Percentiles rank a stretch among this genome's conserved stretches.
Conservation (phyloP, 164 flowering plant species). For the Magnolia officinalis region DNA sequence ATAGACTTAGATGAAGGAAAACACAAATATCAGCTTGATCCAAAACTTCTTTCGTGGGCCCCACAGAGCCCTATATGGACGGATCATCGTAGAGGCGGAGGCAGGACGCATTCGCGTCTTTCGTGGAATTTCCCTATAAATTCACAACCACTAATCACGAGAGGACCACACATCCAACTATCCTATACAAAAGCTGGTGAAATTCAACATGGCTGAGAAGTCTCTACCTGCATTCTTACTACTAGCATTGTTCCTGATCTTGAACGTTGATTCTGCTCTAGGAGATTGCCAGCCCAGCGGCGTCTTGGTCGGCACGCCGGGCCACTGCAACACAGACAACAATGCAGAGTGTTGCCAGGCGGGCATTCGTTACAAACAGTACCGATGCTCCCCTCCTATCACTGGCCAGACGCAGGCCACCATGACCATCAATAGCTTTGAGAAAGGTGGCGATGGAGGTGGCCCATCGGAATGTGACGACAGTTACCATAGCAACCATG, state of each 20-base stretch:
- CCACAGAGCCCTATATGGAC: too few species aligned
- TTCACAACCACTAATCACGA: neutral
- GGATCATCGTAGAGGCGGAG: too few species aligned
- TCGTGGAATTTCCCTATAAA: neutral
- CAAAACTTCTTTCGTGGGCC: too few species aligned
- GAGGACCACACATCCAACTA: neutral
- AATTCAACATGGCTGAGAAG: neutral
- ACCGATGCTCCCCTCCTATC: constrained; percentile 19
- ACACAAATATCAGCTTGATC: too few species aligned
- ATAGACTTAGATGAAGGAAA: too few species aligned
- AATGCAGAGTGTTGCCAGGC: neutral
- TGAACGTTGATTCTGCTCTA: neutral
- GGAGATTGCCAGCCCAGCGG: neutral
- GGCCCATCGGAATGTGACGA: constrained; percentile 25
- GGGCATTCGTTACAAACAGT: constrained; percentile 10
- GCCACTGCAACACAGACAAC: constrained; percentile 1
- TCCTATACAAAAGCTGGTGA: neutral
- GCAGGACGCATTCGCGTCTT: too few species aligned
- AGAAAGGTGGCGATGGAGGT: constrained; percentile 23
- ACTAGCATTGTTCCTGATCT: neutral
- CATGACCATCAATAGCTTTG: constrained; percentile 19
- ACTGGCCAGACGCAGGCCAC: constrained; percentile 9
- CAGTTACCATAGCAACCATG: neutral
- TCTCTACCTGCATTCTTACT: neutral
- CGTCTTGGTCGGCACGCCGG: neutral